Conservation (phyloP, 257 asterid genomes). For the Voacanga thouarsii region DNA sequence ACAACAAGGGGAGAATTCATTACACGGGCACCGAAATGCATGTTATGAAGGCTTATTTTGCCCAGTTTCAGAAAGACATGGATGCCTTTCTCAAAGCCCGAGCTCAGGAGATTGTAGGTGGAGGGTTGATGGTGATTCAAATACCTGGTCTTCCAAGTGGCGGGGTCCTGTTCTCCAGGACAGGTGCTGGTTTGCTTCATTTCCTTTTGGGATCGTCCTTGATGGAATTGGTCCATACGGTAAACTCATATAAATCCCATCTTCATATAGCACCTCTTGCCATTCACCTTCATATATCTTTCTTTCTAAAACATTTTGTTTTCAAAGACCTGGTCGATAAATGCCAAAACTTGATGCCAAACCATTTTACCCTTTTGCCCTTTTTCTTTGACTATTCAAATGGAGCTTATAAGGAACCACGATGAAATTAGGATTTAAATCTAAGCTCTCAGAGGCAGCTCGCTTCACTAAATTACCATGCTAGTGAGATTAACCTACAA, state of each 20-base stretch:
- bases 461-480: too few relatives aligned
- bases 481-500: too few relatives aligned
- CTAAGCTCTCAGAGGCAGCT: too few relatives aligned
- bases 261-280: too few relatives aligned
- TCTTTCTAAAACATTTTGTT: neutral
- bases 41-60: slow-evolving; percentile 29
- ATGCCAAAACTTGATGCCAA: too few relatives aligned
- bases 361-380: too few relatives aligned
- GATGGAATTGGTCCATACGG: slow-evolving; percentile 37
- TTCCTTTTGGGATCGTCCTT: slow-evolving; percentile 36
- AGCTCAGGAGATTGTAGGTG: slow-evolving; percentile 32
- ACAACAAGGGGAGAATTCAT: slow-evolving; percentile 36
- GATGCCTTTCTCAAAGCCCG: slow-evolving; percentile 27
- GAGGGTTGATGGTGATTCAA: slow-evolving; percentile 32
- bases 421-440: too few relatives aligned
- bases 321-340: too few relatives aligned
- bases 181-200: slow-evolving; percentile 28
- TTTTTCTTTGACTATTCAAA: too few relatives aligned
- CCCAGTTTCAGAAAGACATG: slow-evolving; percentile 30
- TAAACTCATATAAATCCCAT: neutral
- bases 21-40: slow-evolving; percentile 27
- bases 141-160: slow-evolving; percentile 40
- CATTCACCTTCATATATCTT: too few relatives aligned
- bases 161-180: slow-evolving; percentile 10
- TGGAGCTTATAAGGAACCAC: too few relatives aligned